Evolutionary conservation across 257 asterid species (phyloP), one percentile per base, ranked within the genome.

Genomic region (Buddleja alternifolia): DNA sequence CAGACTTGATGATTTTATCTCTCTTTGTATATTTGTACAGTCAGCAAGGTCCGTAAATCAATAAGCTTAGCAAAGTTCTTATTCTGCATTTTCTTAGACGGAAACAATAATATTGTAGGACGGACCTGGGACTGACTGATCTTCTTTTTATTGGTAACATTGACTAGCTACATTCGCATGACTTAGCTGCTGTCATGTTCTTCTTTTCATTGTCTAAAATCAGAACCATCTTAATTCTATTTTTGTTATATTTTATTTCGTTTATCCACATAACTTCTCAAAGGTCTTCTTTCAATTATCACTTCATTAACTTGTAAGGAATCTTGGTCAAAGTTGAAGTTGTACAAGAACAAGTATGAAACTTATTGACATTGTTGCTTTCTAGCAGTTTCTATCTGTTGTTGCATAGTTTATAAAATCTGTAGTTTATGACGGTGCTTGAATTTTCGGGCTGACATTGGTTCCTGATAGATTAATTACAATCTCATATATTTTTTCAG

Each of bases 11-110:
- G 89, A 78, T 71, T 85, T 89, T 80, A 89, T 89, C 60, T 78
- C 95, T 68, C 85, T 89, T 47, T 85, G 95, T 73, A 89, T 87
- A 79, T 89, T 89, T 85, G 88, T 87, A 57, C 92, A 89, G 77
- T 89, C 96, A 52, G 77, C 95, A 62, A 81, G 90, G 92, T 83
- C 67, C 44, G 83, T 77, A 47, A 62, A 63, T 61, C 65, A 6
- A 47, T 60, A 20, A 60, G 60, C 73, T 16, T 57, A 52, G 34
- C 34, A 45, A 60, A 10, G 34, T 53, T 12, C 57, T 54, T 66
- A 10, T 34, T 16, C 64, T 76, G 72, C 68, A 41, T 44, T 24
- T 34, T 60, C 29, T 72, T 12, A 15, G 42, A 53, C 44, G 52
- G n/a, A 34, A 50, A 29, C 8, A 51, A 15, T 57, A 10, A 4